Percentiles rank a stretch among this genome's conserved stretches.
Conservation (phyloP, 352 stramenopile species). For the Peronosclerospora sorghi region DNA sequence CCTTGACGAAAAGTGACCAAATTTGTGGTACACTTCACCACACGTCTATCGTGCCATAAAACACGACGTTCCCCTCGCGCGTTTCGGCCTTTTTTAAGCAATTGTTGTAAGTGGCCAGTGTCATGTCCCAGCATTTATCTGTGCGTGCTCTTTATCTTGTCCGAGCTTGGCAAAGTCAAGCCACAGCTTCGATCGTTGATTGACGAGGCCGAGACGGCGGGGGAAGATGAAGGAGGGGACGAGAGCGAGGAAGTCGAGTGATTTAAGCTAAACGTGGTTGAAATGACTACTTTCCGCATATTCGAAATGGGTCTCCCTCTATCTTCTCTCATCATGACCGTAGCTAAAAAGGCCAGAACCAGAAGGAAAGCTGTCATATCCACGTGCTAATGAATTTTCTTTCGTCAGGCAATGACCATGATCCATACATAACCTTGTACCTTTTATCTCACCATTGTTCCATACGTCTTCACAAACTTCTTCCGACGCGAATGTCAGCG, state of each 20-base stretch:
- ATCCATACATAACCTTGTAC: too few species aligned
- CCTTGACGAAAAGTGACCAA: too few species aligned
- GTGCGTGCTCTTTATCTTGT: constrained; percentile 92
- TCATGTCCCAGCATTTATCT: constrained; percentile 86
- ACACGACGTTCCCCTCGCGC: constrained; percentile 80
- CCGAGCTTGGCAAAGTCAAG: constrained; percentile 87
- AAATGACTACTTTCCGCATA: too few species aligned
- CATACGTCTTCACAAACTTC: constrained; percentile 67
- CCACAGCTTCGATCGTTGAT: constrained; percentile 58
- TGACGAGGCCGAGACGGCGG: constrained; percentile 48
- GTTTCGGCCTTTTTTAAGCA: constrained; percentile 90
- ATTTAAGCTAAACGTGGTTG: too few species aligned
- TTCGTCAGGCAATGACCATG: constrained; percentile 36
- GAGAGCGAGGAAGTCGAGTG: constrained; percentile 16
- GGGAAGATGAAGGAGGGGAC: constrained; percentile 25
- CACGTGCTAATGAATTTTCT: constrained; percentile 47
- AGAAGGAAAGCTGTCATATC: constrained; percentile 34
- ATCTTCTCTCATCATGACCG: constrained; percentile 11
- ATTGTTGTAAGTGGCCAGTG: constrained; percentile 71
- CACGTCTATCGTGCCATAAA: constrained; percentile 97
- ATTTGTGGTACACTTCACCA: too few species aligned
- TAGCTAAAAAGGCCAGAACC: constrained; percentile 45
- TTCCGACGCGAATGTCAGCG: constrained; percentile 40
- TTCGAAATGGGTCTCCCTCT: too few species aligned
- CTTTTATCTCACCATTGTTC: constrained; percentile 31